Base-by-base conservation (phyloP, 1,139 yeast species). In the Saccharomycopsis crataegensis region DNA sequence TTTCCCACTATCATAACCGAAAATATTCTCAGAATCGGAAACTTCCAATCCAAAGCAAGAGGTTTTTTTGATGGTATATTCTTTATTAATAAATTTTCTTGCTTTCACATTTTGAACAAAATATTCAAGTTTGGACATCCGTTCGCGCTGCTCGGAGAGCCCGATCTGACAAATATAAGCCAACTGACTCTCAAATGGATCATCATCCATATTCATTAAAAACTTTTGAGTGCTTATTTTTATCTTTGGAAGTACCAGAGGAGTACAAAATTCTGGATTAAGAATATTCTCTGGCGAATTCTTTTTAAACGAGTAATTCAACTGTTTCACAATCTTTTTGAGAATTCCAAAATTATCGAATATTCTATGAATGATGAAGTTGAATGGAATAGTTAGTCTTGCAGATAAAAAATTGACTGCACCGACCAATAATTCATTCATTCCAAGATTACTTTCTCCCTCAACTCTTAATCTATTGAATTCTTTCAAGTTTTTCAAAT, bases 171-270 rank as follows among this genome's bases (percentile, higher is more conserved):
- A 87, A 22, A 86, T 82, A 77, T 86, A 76, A 45, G 79, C 80
- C 56, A 91, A 68, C 61, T 88, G 85, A 1, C 84, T 70, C 67
- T 91, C 99, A 66, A 91, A 89, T 8, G 95, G 91, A 68, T 91
- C 97, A 47, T 57, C 59, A n/a, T 80, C 86, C 72, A 83, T 74
- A 43, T 70, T 66, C 57, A 83, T 77, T 0, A 77, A 61, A 36
- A 80, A 60, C 47, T 74, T 69, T 11, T 67, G 65, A 0, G 87
- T 75, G 49, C 64, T 73, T 17, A 83, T 47, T 9, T 68, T 70
- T 11, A 82, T 68, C 14, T 66, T 69, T 1, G 90, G 89, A n/a
- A 83, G 48, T 2, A 65, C 62, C 1, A 72, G 61, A 0, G 82
- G 70, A 45, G 60, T 65, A 11, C 64, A 67, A 54, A 11, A 43